Conservation (phyloP, 345 rosid genomes). For the Salix suchowensis region DNA sequence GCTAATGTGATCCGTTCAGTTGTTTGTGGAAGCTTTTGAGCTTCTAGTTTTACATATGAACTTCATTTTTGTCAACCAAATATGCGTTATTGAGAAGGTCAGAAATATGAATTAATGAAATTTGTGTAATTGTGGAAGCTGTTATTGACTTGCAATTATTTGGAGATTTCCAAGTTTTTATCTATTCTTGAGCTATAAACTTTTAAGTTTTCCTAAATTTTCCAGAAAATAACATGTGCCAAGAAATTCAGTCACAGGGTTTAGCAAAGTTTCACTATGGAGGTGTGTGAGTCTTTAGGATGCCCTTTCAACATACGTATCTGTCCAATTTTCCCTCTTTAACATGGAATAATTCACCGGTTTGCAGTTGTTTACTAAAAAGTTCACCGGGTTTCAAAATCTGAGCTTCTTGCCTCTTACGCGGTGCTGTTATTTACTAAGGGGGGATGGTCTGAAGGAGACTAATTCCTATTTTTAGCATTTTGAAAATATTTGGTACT, state of each 20-base stretch:
- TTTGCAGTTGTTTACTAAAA: too few relatives aligned
- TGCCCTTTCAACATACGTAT: not conserved
- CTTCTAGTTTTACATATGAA: not conserved
- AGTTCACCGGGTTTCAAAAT: too few relatives aligned
- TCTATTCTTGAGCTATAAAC: not conserved
- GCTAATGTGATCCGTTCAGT: not conserved
- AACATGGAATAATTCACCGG: not conserved
- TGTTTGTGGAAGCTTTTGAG: not conserved
- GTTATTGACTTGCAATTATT: not conserved
- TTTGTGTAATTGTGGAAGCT: not conserved
- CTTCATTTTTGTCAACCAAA: not conserved
- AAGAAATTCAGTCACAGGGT: not conserved
- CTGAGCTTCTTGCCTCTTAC: not conserved
- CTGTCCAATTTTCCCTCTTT: not conserved
- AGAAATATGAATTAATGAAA: not conserved
- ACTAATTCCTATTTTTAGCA: not conserved
- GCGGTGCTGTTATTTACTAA: not conserved
- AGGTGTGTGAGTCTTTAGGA: not conserved
- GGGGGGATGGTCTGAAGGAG: not conserved
- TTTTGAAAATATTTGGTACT: not conserved
- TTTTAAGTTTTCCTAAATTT: not conserved
- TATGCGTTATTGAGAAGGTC: not conserved
- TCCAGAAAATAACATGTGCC: not conserved
- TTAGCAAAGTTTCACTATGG: not conserved
- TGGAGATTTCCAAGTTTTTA: not conserved